Base-by-base conservation (phyloP, 1,284 basidiomycete genomes). In the Moesziomyces parantarcticus region DNA sequence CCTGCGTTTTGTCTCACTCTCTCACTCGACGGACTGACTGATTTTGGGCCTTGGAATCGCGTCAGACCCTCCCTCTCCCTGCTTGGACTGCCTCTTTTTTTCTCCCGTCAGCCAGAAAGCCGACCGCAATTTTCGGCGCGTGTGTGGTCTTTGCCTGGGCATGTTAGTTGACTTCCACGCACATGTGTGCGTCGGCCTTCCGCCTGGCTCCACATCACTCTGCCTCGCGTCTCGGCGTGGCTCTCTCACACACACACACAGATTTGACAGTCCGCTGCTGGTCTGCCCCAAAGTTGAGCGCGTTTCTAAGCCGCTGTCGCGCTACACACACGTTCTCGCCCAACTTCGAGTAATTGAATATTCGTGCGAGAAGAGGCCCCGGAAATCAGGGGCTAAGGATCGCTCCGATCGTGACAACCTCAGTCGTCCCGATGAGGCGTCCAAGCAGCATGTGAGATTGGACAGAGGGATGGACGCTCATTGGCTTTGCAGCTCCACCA, bases 281-380 rank as follows among this genome's bases (percentile, higher is more conserved):
- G 10, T 32, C 29, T 58, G 56, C 63, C 63, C 57, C 63, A 59
- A 65, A 59, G 63, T 66, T 66, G 57, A 60, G 32, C 50, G 52
- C 52, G 36, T 5, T 60, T 66, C 63, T 66, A 66, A 32, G 3
- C 29, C 23, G n/a, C 29, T 32, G 29, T 32, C 29, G 29, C 29
- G 11, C 29, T 32, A 32, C 13, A 63, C 50, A 46, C 49, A 63
- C 54, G 53, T 48, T 63, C 32, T 32, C 29, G 13, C 10, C 29
- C 50, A 25, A 41, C 32, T 43, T 52, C 8, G 23, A 8, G 16
- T 18, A 10, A 14, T 16, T 5, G 5, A 41, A 13, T 5, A 39
- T 14, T 36, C 50, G 56, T 58, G 44, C 55, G 55, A 57, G 41
- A 50, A 32, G 39, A 7, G 13, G 16, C 34, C 3, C 11, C 29